Evolutionary conservation across 306 rosid species (phyloP).

Genomic region (Inga oerstediana): DNA sequence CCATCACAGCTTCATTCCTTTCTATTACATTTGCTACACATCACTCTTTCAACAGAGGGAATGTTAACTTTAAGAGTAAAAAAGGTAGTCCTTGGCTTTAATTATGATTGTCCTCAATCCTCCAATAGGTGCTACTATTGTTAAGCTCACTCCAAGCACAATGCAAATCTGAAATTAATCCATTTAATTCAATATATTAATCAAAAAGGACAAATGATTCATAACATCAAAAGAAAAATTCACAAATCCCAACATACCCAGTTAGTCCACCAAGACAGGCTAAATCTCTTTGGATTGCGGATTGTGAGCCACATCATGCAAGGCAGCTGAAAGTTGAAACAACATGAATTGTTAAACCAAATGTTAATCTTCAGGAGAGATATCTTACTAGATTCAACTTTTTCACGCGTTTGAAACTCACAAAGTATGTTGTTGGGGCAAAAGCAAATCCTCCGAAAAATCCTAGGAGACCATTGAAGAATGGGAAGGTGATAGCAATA

Average conservation of each 20-base stretch:
- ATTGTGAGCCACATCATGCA: slow-evolving; percentile 84
- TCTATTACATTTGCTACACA: background rate
- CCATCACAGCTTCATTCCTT: background rate
- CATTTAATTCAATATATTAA: background rate
- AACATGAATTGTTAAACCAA: background rate
- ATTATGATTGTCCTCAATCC: slow-evolving; percentile 73
- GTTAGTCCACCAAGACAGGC: slow-evolving; percentile 81
- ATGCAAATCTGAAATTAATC: slow-evolving; percentile 62
- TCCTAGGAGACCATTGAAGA: slow-evolving; percentile 68
- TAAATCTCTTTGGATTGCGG: slow-evolving; percentile 66
- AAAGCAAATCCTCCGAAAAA: slow-evolving; percentile 94
- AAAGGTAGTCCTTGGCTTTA: slow-evolving; percentile 57
- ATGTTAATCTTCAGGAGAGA: background rate
- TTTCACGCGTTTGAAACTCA: slow-evolving; percentile 41
- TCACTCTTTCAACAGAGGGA: background rate
- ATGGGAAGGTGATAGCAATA: slow-evolving; percentile 75
- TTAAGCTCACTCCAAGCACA: slow-evolving; percentile 59
- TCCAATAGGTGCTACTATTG: slow-evolving; percentile 73
- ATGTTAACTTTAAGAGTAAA: slow-evolving; percentile 54
- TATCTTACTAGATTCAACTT: background rate
- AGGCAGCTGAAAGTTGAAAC: slow-evolving; percentile 66
- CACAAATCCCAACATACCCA: slow-evolving; percentile 48
- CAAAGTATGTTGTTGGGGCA: slow-evolving; percentile 90
- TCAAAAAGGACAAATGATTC: background rate
- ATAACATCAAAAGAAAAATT: background rate